Evolutionary conservation across 768 basidiomycete genomes (phyloP).

Genomic region (Boletales sp.): DNA sequence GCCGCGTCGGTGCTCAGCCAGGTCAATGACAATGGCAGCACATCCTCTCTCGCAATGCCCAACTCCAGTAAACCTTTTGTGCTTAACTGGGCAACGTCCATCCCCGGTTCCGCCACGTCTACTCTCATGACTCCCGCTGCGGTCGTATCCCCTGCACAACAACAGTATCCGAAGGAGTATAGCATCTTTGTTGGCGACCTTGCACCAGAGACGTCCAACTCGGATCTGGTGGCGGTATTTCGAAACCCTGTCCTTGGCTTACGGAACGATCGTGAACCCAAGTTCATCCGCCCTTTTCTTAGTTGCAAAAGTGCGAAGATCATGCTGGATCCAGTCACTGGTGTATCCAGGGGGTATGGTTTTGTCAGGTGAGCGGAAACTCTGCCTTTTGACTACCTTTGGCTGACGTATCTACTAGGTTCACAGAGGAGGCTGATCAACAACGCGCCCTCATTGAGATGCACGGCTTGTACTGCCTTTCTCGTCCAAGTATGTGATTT

Average conservation of each 20-base stretch:
- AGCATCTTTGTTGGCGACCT: slow-evolving; percentile 95
- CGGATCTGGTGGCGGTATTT: slow-evolving; percentile 92
- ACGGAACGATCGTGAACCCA: slow-evolving; percentile 81
- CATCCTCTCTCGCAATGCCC: slow-evolving; percentile 66
- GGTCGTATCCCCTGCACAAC: slow-evolving; percentile 33
- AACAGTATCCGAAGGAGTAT: slow-evolving; percentile 79
- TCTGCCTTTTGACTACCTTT: slow-evolving; percentile 3
- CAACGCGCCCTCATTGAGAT: slow-evolving; percentile 88
- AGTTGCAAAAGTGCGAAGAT: slow-evolving; percentile 96
- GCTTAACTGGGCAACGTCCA: slow-evolving; percentile 68
- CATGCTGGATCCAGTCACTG: slow-evolving; percentile 88
- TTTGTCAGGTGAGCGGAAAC: slow-evolving; percentile 69
- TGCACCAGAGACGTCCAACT: slow-evolving; percentile 89
- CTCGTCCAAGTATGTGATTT: slow-evolving; percentile 66
- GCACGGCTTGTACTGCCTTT: slow-evolving; percentile 87
- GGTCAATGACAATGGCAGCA: slow-evolving; percentile 46
- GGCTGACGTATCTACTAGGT: slow-evolving; percentile 42
- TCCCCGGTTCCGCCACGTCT: slow-evolving; percentile 33
- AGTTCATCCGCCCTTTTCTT: slow-evolving; percentile 82
- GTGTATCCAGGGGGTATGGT: slow-evolving; percentile 86
- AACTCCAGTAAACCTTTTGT: slow-evolving; percentile 81
- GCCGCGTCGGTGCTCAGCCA: slow-evolving; percentile 70
- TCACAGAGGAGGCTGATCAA: slow-evolving; percentile 85
- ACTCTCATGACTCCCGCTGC: slow-evolving; percentile 26
- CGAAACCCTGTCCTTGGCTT: slow-evolving; percentile 85